These are phyloP conservation scores for Hypoxylon lenormandii DNA, from an alignment of 495 filamentous ascomycete species.

Conservation along the genomic window DNA sequence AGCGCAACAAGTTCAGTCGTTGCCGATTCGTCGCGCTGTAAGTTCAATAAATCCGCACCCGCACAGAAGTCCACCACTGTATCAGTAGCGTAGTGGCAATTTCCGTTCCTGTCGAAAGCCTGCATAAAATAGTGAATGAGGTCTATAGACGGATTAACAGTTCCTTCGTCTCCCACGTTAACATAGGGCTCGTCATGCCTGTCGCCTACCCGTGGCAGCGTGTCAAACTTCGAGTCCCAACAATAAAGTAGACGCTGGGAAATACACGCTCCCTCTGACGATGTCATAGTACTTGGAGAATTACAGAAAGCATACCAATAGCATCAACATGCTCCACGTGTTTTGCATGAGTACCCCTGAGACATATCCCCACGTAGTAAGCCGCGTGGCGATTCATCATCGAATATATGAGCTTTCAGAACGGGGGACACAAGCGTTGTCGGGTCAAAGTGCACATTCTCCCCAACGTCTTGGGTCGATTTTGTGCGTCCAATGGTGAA, in stretches of 20 bases:
- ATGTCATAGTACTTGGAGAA: constrained; percentile 1
- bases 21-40: not conserved
- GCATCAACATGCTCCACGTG: too few species aligned
- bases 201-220: constrained; percentile 1
- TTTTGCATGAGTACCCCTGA: too few species aligned
- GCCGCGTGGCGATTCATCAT: not conserved
- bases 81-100: constrained; percentile 13
- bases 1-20: constrained; percentile 3
- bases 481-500: not conserved
- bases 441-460: not conserved
- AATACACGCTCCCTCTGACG: not conserved
- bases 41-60: not conserved
- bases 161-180: not conserved
- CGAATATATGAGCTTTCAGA: constrained; percentile 1
- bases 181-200: constrained; percentile 2
- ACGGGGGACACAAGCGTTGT: not conserved
- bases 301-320: not conserved
- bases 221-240: constrained; percentile 18
- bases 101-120: constrained; percentile 9
- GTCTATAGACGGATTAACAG: not conserved
- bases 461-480: not conserved
- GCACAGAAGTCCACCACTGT: constrained; percentile 5
- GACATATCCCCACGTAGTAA: not conserved
- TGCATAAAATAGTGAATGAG: not conserved
- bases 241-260: constrained; percentile 5